phyloP scores from a whole-genome alignment of 805 yeast genomes.

The Saccharomycopsis fermentans region DNA sequence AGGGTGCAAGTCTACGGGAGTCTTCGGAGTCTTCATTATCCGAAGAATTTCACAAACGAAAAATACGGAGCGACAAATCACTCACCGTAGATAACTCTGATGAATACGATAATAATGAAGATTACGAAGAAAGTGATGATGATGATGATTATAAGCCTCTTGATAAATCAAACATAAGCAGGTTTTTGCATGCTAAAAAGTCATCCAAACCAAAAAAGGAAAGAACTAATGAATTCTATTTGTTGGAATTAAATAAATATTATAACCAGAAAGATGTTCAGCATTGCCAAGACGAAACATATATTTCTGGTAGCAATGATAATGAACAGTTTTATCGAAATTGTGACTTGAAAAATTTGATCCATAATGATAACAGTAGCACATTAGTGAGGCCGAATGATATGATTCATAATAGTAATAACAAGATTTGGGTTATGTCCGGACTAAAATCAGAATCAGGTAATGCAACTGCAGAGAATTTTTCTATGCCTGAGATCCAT shows the following conservation, averaged over 20 bases:
- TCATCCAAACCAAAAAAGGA: background rate
- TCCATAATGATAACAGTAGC: background rate
- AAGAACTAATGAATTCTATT: background rate
- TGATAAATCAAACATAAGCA: background rate
- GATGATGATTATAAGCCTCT: background rate
- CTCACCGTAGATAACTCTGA: background rate
- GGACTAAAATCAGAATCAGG: conserved; percentile 1
- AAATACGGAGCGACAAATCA: background rate
- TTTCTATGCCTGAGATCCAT: background rate
- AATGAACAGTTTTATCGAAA: background rate
- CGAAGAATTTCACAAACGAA: background rate
- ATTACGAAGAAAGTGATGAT: background rate
- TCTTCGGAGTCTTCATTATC: background rate
- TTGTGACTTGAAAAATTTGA: background rate
- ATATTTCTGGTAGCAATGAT: background rate
- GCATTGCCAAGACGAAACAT: background rate
- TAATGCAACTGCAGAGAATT: background rate
- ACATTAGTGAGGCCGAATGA: background rate
- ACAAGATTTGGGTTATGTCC: conserved; percentile 4
- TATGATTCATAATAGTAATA: background rate
- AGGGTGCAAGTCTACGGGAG: background rate
- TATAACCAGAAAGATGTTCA: background rate
- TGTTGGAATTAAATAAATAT: conserved; percentile 2
- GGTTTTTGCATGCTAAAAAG: background rate
- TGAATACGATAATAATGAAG: background rate